A percentile compares a stretch with the other conserved stretches of the same genome.
These are phyloP conservation scores for Plectosphaerella sp. DNA, from an alignment of 2,329 filamentous ascomycete genomes.

Conservation along the genomic window DNA sequence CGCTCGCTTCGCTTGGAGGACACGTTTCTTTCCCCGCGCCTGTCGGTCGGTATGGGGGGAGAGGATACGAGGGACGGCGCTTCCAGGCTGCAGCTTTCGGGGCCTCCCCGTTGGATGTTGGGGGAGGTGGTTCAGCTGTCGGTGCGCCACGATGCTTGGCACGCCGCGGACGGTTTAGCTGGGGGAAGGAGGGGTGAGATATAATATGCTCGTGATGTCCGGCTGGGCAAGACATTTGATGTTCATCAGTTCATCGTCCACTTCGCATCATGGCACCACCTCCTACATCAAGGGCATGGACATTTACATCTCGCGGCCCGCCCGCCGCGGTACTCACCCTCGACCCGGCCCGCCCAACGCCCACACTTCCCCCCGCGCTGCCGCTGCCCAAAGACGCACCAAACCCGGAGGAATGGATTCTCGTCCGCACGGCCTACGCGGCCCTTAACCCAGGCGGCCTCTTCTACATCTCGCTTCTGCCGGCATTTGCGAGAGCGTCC, in stretches of 20 bases:
- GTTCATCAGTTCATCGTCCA: too few relatives aligned
- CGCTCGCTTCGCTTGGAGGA: neutral
- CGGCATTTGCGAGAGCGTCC: slow-evolving; percentile 28
- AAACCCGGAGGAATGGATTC: slow-evolving; percentile 27
- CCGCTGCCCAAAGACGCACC: slow-evolving; percentile 21
- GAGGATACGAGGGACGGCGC: neutral
- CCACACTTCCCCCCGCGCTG: slow-evolving; percentile 18
- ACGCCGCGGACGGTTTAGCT: neutral
- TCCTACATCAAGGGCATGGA: neutral
- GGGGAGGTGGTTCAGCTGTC: neutral
- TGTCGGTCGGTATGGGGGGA: too few relatives aligned
- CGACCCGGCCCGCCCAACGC: slow-evolving; percentile 11
- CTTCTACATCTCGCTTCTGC: slow-evolving; percentile 34
- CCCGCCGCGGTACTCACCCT: slow-evolving; percentile 17
- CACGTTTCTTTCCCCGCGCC: neutral
- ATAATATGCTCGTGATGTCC: too few relatives aligned
- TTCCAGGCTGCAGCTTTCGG: neutral
- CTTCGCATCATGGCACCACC: neutral
- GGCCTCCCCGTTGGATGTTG: neutral
- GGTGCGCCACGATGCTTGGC: neutral
- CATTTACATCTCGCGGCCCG: neutral
- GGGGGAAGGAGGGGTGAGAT: neutral
- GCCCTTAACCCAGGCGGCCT: slow-evolving; percentile 40
- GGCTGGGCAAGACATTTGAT: too few relatives aligned
- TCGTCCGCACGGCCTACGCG: slow-evolving; percentile 35